Base-by-base conservation (phyloP, 805 yeast genomes). In the Saccharomycopsis schoenii region DNA sequence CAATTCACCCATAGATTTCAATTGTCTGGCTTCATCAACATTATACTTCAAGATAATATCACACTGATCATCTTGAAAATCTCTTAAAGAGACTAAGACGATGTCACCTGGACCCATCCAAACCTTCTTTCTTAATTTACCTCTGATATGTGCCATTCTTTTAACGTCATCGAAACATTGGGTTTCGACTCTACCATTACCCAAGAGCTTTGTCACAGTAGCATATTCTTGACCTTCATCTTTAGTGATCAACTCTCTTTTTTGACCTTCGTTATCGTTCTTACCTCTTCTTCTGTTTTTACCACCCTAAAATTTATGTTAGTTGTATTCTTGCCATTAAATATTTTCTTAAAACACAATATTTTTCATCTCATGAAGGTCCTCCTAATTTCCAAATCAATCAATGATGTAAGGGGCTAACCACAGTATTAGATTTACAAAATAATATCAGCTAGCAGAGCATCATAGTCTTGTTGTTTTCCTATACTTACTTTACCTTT, bases 61-160 rank as follows among this genome's bases (percentile, higher is more conserved):
- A 80, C 97, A 94, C 75, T 89, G 96, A 65, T 89, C 97, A 71
- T 93, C 97, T 77, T 94, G 97, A 84, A 94, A 94, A 71, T 94
- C 99, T 82, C 99, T 91, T 69, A 94, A 83, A 8, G 97, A 92
- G 56, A 93, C 94, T 72, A 94, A 80, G 68, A 94, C 90, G 69
- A 94, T 94, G 74, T 94, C 99, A 79, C 99, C 99, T 75, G 91
- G 98, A 56, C 89, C 89, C 90, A 94, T 92, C 99, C 99, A 94
- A 64, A 94, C 99, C 83, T 93, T 94, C 86, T 94, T 94, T 83
- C 99, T 89, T 78, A 94, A 83, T 74, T 94, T 94, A 70, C 99
- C 99, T 82, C 99, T 89, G 72, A 94, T 94, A 73, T 93, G 99
- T 19, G 96, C 99, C 83, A 91, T 83, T 80, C 99, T 86, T 73